Evolutionary conservation across 768 basidiomycete species (phyloP), one percentile per base, ranked within the genome.

Genomic region (Porphyrellus cyaneotinctus): DNA sequence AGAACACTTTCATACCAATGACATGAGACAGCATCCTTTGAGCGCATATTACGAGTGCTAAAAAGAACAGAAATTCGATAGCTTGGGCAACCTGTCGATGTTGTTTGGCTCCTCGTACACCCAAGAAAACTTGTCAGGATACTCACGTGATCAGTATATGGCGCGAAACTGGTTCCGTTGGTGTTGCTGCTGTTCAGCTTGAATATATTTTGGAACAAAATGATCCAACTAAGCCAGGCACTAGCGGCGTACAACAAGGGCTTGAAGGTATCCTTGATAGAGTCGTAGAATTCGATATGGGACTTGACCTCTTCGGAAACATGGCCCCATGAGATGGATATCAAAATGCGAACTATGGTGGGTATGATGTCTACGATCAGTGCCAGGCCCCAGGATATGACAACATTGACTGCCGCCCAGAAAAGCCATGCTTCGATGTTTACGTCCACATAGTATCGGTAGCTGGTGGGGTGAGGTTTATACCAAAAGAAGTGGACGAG

Each of bases 301-400:
- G 77, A 73, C 69, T 88, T 88, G 64, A 89, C 69, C 22, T 59
- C 62, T 60, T 91, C 88, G 30, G 83, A 85, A 37, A 89, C 79
- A 60, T 87, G 87, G 1, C 88, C 89, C 89, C 89, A 91, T 6
- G 76, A 69, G 13, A 78, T 67, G 24, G 80, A 72, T 55, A 90
- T 78, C 53, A 78, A 57, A 57, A 78, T 74, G 36, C 75, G 79
- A 46, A 75, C 58, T 46, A 84, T 43, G 38, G 76, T 71, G 12
- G 88, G 88, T 47, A 88, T 68, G 48, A 90, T 68, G 64, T 90
- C 85, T 59, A 89, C 72, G 53, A 85, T 70, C 70, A 88, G 72
- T 18, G 85, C 89, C 31, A 91, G 81, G 55, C 76, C 85, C 88
- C 88, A 91, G 3, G 88, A 89, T 47, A 89, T 76, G 52, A 87